phyloP scores from a whole-genome alignment of 106 monocot species.

The Platanthera guangdongensis region DNA sequence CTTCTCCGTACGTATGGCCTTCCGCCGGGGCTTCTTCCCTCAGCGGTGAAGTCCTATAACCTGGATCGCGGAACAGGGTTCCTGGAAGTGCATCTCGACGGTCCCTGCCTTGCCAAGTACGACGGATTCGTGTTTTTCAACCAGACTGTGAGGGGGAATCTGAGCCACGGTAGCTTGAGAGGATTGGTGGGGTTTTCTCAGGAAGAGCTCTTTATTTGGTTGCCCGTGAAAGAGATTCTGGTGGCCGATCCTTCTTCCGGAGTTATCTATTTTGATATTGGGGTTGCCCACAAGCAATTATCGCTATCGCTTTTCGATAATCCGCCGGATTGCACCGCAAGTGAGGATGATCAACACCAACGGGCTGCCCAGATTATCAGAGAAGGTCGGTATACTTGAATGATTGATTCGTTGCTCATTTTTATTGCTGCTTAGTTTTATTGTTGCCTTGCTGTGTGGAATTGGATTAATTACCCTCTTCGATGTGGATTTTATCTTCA shows the following conservation, averaged over 20 bases:
- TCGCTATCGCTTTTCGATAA: slow-evolving; percentile 8
- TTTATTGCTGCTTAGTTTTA: no score
- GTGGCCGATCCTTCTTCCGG: background rate
- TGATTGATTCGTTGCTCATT: background rate
- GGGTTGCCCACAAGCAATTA: slow-evolving; percentile 9
- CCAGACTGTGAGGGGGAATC: slow-evolving; percentile 6
- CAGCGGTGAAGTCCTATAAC: slow-evolving; percentile 26
- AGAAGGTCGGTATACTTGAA: slow-evolving; percentile 2
- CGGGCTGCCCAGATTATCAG: slow-evolving; percentile 2
- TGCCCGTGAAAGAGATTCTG: slow-evolving; percentile 2
- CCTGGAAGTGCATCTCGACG: slow-evolving; percentile 34
- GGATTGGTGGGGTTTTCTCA: slow-evolving; percentile 9
- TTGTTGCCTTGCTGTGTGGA: no score
- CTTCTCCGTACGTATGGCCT: slow-evolving; percentile 48
- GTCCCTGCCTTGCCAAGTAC: slow-evolving; percentile 41
- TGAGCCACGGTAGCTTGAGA: slow-evolving; percentile 9
- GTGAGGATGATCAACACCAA: background rate
- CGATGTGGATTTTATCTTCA: no score
- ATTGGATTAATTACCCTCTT: no score
- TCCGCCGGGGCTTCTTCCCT: slow-evolving; percentile 47
- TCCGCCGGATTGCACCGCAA: slow-evolving; percentile 9
- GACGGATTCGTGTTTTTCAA: slow-evolving; percentile 12
- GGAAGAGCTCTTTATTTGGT: slow-evolving; percentile 12
- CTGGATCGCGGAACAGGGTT: slow-evolving; percentile 29
- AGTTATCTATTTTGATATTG: slow-evolving; percentile 8